Evolutionary conservation across 257 asterid species (phyloP), one percentile per base, ranked within the genome.

Genomic region (Salvia hispanica): DNA sequence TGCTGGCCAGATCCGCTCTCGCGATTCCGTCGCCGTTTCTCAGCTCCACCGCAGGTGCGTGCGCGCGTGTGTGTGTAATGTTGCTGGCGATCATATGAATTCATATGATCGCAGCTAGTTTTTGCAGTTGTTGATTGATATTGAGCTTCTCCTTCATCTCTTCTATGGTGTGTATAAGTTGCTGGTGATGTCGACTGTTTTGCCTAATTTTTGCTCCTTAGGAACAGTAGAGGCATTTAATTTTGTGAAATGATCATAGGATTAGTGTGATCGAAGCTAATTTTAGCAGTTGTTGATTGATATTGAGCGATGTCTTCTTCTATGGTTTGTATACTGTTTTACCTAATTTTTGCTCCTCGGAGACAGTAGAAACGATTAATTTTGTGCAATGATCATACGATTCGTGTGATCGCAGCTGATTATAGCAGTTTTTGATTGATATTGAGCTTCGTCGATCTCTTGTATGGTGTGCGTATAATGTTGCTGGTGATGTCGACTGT

Each of bases 1-100:
- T 34, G 69, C 74, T 34, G 73, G 74, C 25, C 84, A 72, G 85
- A 81, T 83, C 82, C 76, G 70, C 48, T 57, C 83, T 69, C 70
- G 70, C 67, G 69, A 70, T 21, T 14, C 79, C 21, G 39, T 1
- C 55, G 53, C 52, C 71, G 25, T 63, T 63, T 37, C 68, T 70
- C 58, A 65, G 4, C 50, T 56, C 58, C 57, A 73, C 52, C 64
- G 70, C 76, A 66, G 79, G 77, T 66, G 54, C 58, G 45, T 21
- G 43, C 9, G 44, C n/a, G n/a, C n/a, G 0, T 58, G 37, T 72
- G 42, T 57, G 42, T 54, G 51, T 45, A 36, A 25, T 25, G 31
- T 25, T 25, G 31, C 31, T 25, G 31, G 31, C 48, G 25, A 28
- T 2, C 31, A 25, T 25, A 25, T 25, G 31, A 25, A 25, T 25